Evolutionary conservation across 1,284 basidiomycete species (phyloP), one percentile per base, ranked within the genome.

Genomic region (Irpex rosettiformis): DNA sequence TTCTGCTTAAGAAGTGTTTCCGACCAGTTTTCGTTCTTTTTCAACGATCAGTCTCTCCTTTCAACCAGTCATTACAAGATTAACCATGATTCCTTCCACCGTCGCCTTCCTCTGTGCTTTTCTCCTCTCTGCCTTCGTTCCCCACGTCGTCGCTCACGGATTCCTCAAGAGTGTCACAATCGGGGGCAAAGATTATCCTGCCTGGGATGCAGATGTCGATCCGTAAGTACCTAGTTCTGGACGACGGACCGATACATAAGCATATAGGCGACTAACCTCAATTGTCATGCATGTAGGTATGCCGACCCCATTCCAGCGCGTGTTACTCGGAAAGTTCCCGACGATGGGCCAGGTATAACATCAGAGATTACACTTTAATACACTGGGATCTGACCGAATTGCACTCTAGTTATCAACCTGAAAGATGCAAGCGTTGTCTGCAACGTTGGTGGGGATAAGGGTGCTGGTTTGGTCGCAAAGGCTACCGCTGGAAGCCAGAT

Each of bases 271-370:
- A 30, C 37, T 18, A 22, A 28, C 11, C 11, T 51, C 55, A 49
- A 52, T 37, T 18, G 22, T 25, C 6, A 10, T 58, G 29, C 25
- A 24, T 57, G n/a, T 55, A 65, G 66, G 21, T 69, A 64, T 52
- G 45, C 52, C 13, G 27, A 40, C 16, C 65, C 67, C 37, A 30
- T 61, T 21, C 61, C 60, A 29, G 60, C 62, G 29, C 66, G 71
- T 29, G 68, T 72, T 27, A 64, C 70, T 47, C 69, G 71, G 58
- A 66, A 68, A 61, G 64, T 73, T 51, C 70, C 70, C 22, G 62
- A 64, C 60, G 71, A 72, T 58, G 71, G 70, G 33, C 72, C 71
- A 21, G 63, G 69, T 71, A 62, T 24, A 68, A 22, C 18, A n/a
- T 45, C 43, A 45, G 18, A 18, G 8, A 18, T n/a, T 8, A 8